Percentiles rank a stretch among this genome's conserved stretches.
phyloP scores from a whole-genome alignment of 2,329 filamentous ascomycete genomes.

The Colletotrichum acutatum region DNA sequence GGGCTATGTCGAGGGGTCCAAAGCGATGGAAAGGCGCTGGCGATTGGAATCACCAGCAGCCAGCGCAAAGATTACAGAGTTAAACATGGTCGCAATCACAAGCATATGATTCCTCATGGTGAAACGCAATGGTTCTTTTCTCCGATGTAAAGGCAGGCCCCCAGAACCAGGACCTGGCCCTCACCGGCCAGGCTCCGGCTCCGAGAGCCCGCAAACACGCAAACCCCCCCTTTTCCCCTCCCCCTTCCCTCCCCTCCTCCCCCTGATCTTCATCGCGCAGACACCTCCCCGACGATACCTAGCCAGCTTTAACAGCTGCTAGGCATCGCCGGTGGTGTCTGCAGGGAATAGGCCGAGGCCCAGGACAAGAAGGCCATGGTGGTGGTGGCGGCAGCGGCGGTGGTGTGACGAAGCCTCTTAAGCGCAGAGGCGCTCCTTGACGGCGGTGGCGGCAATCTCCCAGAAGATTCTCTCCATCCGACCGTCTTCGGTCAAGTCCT shows the following conservation, averaged over 20 bases:
- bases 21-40: too few species aligned
- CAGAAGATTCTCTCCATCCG: neutral
- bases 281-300: neutral
- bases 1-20: fast-evolving
- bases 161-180: neutral
- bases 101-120: neutral
- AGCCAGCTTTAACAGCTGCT: neutral
- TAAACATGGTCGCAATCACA: neutral
- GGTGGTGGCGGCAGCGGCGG: too few species aligned
- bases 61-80: neutral
- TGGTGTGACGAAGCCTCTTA: neutral
- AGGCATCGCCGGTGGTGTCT: neutral
- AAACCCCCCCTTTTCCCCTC: too few species aligned
- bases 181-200: neutral
- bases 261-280: neutral
- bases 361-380: neutral
- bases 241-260: too few species aligned
- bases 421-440: neutral
- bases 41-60: too few species aligned
- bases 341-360: neutral
- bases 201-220: neutral
- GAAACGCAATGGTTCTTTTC: neutral
- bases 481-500: neutral
- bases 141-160: neutral
- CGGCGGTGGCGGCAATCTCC: neutral